Conservation (phyloP, 345 rosid genomes). For the Mallotus nudiflorus region DNA sequence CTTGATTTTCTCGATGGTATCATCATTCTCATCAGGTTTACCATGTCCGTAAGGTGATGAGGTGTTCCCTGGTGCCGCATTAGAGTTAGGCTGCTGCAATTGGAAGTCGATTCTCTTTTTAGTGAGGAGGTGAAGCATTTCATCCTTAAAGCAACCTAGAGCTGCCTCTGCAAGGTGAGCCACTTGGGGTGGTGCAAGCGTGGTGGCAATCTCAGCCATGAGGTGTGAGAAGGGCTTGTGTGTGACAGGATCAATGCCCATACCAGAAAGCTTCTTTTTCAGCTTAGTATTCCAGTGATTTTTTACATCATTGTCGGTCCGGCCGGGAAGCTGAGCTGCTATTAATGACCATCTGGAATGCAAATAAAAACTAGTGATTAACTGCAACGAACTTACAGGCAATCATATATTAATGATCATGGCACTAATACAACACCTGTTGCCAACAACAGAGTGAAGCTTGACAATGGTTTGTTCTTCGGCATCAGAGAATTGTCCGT, state of each 20-base stretch:
- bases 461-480: constrained; percentile 88
- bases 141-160: constrained; percentile 96
- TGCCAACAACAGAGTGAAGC: constrained; percentile 92
- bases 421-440: constrained; percentile 41
- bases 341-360: constrained; percentile 75
- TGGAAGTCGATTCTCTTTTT: constrained; percentile 86
- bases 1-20: constrained; percentile 60
- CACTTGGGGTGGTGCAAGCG: constrained; percentile 87
- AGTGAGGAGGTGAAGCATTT: constrained; percentile 95
- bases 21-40: constrained; percentile 49
- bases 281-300: constrained; percentile 96
- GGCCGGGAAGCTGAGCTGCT: constrained; percentile 92
- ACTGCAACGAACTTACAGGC: too few relatives aligned
- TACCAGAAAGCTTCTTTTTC: constrained; percentile 90
- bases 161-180: constrained; percentile 97
- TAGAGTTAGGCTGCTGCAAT: constrained; percentile 46
- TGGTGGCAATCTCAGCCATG: constrained; percentile 95
- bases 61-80: constrained; percentile 29
- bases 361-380: neutral
- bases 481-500: constrained; percentile 62
- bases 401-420: too few relatives aligned
- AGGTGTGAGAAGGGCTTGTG: constrained; percentile 99
- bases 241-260: constrained; percentile 92
- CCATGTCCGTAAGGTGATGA: constrained; percentile 35
- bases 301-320: constrained; percentile 90